Evolutionary conservation across 345 rosid genomes (phyloP).

Genomic region (Brassica cretica): DNA sequence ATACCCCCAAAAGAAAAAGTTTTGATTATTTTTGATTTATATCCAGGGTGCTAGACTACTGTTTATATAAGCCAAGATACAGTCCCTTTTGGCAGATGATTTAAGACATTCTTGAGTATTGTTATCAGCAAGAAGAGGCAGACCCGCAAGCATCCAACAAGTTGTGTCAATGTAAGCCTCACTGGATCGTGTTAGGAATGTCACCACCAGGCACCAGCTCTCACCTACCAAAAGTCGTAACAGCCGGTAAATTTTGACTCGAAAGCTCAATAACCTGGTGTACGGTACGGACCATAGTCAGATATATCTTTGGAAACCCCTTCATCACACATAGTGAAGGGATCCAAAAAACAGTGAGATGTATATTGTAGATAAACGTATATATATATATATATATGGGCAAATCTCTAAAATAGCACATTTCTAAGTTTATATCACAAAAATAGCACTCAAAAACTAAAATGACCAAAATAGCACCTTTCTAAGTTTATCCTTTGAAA

Average conservation of each 20-base stretch:
- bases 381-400: no score
- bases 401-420: no score
- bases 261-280: neutral
- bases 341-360: neutral
- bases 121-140: neutral
- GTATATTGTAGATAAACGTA: neutral
- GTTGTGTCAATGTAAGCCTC: neutral
- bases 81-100: neutral
- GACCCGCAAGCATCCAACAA: neutral
- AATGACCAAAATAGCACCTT: no score
- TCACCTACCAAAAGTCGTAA: neutral
- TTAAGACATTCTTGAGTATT: neutral
- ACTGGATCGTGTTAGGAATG: neutral
- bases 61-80: slow-evolving; percentile 1
- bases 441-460: no score
- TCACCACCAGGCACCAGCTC: neutral
- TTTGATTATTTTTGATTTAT: neutral
- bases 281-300: neutral
- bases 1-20: neutral
- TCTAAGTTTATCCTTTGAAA: no score
- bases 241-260: neutral
- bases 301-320: neutral
- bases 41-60: neutral
- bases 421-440: no score
- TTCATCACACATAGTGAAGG: neutral